These are phyloP conservation scores for Stagonosporopsis chrysanthemi DNA, from an alignment of 2,329 filamentous ascomycete genomes.

Conservation along the genomic window DNA sequence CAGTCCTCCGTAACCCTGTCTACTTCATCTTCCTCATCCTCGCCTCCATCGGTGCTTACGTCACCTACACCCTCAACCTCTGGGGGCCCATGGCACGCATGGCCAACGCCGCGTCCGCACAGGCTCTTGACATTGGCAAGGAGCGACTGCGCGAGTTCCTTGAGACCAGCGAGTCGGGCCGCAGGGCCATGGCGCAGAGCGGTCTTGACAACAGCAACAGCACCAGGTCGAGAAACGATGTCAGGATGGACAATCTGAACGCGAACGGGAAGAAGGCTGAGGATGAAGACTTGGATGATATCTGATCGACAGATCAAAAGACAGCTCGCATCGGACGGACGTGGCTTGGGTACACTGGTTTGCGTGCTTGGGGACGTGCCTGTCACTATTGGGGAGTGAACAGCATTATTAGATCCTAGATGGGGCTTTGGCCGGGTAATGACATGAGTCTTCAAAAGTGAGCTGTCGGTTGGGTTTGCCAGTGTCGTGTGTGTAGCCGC, in stretches of 20 bases:
- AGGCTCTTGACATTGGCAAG: constrained; percentile 91
- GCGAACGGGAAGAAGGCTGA: constrained; percentile 53
- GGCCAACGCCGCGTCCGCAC: constrained; percentile 84
- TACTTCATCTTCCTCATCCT: constrained; percentile 91
- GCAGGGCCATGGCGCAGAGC: constrained; percentile 80
- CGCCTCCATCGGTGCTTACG: constrained; percentile 76
- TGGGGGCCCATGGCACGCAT: constrained; percentile 97
- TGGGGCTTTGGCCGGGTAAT: background rate
- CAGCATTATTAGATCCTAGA: constrained; percentile 15
- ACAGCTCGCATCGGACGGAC: background rate
- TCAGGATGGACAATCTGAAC: constrained; percentile 51
- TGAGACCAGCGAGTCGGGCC: constrained; percentile 82
- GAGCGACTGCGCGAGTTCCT: constrained; percentile 89
- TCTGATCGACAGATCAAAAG: constrained; percentile 31
- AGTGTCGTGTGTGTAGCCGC: too few relatives aligned
- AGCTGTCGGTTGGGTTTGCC: too few relatives aligned
- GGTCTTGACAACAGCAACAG: constrained; percentile 12
- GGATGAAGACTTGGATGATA: constrained; percentile 46
- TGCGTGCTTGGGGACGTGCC: constrained; percentile 13
- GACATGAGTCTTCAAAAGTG: background rate
- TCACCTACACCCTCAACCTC: constrained; percentile 92
- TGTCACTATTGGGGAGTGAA: background rate
- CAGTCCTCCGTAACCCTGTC: constrained; percentile 90
- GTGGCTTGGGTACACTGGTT: background rate
- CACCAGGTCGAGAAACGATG: constrained; percentile 26